Conservation (phyloP, 164 flowering plant species). For the Warburgia ugandensis region DNA sequence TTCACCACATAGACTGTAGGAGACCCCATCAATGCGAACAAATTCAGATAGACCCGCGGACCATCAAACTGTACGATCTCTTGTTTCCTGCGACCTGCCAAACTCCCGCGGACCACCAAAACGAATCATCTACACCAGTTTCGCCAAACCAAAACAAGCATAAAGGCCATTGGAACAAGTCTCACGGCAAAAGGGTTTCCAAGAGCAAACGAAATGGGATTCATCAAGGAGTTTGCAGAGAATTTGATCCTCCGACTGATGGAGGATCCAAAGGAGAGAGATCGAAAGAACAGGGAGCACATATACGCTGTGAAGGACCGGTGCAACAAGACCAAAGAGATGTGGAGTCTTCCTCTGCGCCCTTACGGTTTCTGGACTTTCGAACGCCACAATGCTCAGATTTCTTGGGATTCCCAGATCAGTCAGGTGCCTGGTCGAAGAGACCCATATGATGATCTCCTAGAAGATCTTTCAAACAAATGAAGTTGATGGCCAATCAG, state of each 20-base stretch:
- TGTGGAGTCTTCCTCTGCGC: constrained; percentile 80
- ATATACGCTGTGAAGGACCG: constrained; percentile 52
- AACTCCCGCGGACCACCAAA: too few species aligned
- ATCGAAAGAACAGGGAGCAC: constrained; percentile 63
- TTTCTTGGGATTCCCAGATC: constrained; percentile 73
- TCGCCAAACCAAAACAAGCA: too few species aligned
- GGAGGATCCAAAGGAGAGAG: constrained; percentile 93
- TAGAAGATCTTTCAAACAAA: too few species aligned
- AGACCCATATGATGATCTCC: constrained; percentile 35
- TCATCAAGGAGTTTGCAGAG: constrained; percentile 93
- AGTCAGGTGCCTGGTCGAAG: constrained; percentile 77
- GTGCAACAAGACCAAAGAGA: constrained; percentile 84
- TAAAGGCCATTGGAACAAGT: too few species aligned
- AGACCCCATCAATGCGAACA: too few species aligned
- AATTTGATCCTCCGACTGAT: constrained; percentile 64
- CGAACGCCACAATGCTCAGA: constrained; percentile 85
- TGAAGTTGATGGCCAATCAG: too few species aligned
- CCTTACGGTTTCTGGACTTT: constrained; percentile 99
- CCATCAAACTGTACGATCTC: too few species aligned
- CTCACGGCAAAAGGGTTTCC: too few species aligned
- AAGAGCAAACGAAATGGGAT: constrained; percentile 70
- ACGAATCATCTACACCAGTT: too few species aligned
- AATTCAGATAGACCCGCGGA: too few species aligned
- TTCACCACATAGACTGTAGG: too few species aligned
- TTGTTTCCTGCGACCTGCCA: too few species aligned